Conservation (phyloP, 805 yeast species). For the Ogataea zsoltii region DNA sequence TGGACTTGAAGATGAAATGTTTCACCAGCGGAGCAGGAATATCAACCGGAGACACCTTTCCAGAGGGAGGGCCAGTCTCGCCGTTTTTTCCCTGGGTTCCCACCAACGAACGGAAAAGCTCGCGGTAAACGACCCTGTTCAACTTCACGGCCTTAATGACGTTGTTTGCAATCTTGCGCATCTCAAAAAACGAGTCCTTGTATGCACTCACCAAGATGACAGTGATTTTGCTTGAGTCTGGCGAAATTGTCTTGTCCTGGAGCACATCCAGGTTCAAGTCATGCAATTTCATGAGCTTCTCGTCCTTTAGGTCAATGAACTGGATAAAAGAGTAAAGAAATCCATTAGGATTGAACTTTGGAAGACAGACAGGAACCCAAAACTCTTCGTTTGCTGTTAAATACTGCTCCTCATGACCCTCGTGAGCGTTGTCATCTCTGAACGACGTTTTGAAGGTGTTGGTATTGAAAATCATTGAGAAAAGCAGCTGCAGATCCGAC, state of each 20-base stretch:
- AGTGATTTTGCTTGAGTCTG: conserved; percentile 36
- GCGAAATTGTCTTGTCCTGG: conserved; percentile 10
- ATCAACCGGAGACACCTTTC: conserved; percentile 48
- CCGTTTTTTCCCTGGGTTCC: conserved; percentile 33
- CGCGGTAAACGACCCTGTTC: conserved; percentile 34
- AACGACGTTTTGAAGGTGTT: conserved; percentile 43
- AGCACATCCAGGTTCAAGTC: conserved; percentile 27
- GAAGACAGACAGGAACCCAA: conserved; percentile 93
- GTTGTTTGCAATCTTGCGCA: conserved; percentile 59
- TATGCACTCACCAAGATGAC: conserved; percentile 61
- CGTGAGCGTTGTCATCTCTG: conserved; percentile 19
- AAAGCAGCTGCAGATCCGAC: conserved; percentile 73
- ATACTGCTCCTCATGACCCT: conserved; percentile 22
- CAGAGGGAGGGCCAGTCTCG: conserved; percentile 30
- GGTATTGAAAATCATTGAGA: conserved; percentile 68
- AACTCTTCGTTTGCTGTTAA: conserved; percentile 59
- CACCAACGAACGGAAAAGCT: conserved; percentile 29
- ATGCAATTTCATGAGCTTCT: conserved; percentile 31
- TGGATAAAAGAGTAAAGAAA: conserved; percentile 81
- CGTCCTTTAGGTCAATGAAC: conserved; percentile 45
- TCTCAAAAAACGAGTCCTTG: conserved; percentile 74
- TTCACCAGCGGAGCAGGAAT: conserved; percentile 60
- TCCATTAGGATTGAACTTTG: conserved; percentile 86
- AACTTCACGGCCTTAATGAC: conserved; percentile 47
- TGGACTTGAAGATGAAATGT: conserved; percentile 82